Evolutionary conservation across 495 filamentous ascomycete genomes (phyloP).

Genomic region (Aspergillus ostianus): DNA sequence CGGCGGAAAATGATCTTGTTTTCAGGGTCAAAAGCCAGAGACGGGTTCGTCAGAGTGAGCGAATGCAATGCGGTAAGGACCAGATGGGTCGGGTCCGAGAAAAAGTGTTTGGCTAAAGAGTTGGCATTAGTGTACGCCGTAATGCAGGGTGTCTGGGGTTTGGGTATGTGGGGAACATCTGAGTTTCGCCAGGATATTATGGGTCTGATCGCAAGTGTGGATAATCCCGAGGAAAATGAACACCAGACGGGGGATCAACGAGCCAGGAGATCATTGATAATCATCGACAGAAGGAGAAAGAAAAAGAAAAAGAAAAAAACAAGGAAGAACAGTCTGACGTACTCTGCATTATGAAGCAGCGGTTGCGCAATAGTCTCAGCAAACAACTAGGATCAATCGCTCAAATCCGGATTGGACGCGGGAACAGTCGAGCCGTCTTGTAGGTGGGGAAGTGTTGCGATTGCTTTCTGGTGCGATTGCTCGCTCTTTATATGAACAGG

Average conservation of each 20-base stretch:
- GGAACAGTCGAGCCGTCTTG: not conserved
- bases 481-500: conserved; percentile 15
- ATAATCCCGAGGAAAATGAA: not conserved
- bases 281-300: not conserved
- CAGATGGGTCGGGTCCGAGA: conserved; percentile 78
- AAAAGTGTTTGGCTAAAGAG: conserved; percentile 76
- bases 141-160: conserved; percentile 12
- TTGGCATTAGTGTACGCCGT: conserved; percentile 12
- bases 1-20: conserved; percentile 89
- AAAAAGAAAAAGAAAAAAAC: conserved; percentile 1
- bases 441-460: not conserved
- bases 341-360: conserved; percentile 25
- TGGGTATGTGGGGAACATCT: conserved; percentile 16
- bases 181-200: conserved; percentile 13
- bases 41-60: conserved; percentile 81
- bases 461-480: not conserved
- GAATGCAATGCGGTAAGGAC: conserved; percentile 76
- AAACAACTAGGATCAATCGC: not conserved
- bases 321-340: conserved; percentile 7
- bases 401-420: not conserved
- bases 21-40: conserved; percentile 69
- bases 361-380: conserved; percentile 11
- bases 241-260: not conserved
- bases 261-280: not conserved
- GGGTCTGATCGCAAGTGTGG: conserved; percentile 7